Evolutionary conservation across 176 grass and related monocot genomes (phyloP).

Genomic region (Aechmea fasciata): DNA sequence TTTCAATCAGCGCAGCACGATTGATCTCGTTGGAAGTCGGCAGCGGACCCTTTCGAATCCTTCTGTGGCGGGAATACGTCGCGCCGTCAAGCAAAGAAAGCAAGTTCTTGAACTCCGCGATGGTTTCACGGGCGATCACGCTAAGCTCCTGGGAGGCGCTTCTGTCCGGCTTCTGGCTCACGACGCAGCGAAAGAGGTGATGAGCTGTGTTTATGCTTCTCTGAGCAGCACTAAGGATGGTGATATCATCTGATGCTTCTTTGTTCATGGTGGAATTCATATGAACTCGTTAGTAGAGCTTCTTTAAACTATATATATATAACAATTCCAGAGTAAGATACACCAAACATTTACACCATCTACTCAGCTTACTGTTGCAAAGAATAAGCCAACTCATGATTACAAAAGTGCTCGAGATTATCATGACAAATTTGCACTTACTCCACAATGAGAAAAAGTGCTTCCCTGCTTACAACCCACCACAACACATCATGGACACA

Average conservation of each 20-base stretch:
- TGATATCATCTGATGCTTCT: background rate
- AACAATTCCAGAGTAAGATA: too few relatives aligned
- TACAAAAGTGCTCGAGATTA: background rate
- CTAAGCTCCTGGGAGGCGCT: background rate
- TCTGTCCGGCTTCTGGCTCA: background rate
- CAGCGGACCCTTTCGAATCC: constrained; percentile 11
- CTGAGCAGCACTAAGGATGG: constrained; percentile 9
- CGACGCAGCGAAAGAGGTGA: constrained; percentile 1
- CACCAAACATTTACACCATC: background rate
- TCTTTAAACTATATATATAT: background rate
- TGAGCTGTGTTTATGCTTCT: constrained; percentile 10
- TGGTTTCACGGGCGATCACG: background rate
- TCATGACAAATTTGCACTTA: background rate
- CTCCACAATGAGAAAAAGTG: background rate
- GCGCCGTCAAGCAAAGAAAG: constrained; percentile 6
- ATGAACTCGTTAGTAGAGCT: background rate
- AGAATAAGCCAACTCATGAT: background rate
- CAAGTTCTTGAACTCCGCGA: constrained; percentile 3
- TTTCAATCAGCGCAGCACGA: background rate
- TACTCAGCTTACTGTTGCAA: background rate
- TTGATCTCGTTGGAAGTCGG: background rate
- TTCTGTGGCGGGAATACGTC: background rate
- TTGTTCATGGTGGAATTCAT: background rate
- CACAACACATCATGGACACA: background rate
- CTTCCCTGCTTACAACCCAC: background rate